These are phyloP conservation scores for Parafenestella ontariensis DNA, from an alignment of 2,329 filamentous ascomycete genomes.

Conservation along the genomic window DNA sequence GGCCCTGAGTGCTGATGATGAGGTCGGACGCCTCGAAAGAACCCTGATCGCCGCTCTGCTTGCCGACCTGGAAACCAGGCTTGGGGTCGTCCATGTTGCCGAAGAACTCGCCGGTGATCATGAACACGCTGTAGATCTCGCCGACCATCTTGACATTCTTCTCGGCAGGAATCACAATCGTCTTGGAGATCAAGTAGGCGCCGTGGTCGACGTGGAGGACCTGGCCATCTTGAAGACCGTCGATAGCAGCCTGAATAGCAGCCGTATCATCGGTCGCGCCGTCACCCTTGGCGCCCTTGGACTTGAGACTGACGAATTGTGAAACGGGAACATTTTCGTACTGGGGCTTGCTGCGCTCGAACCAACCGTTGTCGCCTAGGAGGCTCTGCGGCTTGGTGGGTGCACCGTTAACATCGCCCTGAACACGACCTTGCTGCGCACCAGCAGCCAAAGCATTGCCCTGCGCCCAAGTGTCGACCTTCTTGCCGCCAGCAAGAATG, in stretches of 20 bases:
- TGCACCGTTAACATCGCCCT: slow-evolving; percentile 58
- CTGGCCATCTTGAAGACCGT: slow-evolving; percentile 68
- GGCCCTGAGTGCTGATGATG: slow-evolving; percentile 82
- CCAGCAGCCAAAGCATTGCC: slow-evolving; percentile 72
- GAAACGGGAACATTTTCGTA: slow-evolving; percentile 73
- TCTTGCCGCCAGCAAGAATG: slow-evolving; percentile 73
- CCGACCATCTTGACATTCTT: slow-evolving; percentile 87
- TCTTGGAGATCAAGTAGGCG: slow-evolving; percentile 67
- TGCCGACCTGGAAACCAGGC: slow-evolving; percentile 85
- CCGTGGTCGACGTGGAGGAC: slow-evolving; percentile 71
- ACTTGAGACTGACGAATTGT: slow-evolving; percentile 83
- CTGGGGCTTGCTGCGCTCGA: slow-evolving; percentile 87
- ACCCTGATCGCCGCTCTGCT: slow-evolving; percentile 73
- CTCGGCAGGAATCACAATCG: slow-evolving; percentile 62
- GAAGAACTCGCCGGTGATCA: slow-evolving; percentile 80
- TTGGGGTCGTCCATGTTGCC: slow-evolving; percentile 75
- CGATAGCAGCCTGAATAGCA: slow-evolving; percentile 79
- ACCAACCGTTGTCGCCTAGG: slow-evolving; percentile 71
- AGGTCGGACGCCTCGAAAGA: slow-evolving; percentile 87
- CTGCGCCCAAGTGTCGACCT: slow-evolving; percentile 77
- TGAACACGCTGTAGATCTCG: slow-evolving; percentile 89
- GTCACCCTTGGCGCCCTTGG: slow-evolving; percentile 84
- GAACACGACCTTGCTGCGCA: slow-evolving; percentile 57
- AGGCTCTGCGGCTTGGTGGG: slow-evolving; percentile 72
- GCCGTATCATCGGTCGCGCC: slow-evolving; percentile 86